phyloP scores from a whole-genome alignment of 345 rosid genomes.

The Draba incana region DNA sequence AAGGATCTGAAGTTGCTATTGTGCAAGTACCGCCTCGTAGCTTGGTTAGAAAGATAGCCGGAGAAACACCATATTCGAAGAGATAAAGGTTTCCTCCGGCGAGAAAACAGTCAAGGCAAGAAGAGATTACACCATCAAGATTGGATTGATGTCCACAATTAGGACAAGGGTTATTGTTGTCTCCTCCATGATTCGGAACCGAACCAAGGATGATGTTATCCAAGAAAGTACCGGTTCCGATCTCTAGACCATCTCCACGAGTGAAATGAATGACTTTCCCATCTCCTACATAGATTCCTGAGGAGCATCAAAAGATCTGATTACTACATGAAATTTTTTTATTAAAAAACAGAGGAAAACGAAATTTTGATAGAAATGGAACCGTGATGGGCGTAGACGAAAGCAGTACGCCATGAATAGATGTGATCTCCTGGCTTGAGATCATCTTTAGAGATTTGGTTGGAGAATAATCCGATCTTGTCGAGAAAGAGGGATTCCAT shows the following conservation, averaged over 20 bases:
- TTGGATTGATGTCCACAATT: conserved; percentile 54
- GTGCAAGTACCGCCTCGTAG: conserved; percentile 76
- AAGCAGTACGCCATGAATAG: conserved; percentile 78
- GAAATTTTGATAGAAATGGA: conserved; percentile 21
- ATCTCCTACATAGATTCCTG: conserved; percentile 68
- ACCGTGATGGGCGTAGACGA: conserved; percentile 83
- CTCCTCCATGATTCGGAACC: conserved; percentile 33
- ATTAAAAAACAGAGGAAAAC: too few relatives aligned
- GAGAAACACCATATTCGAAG: conserved; percentile 54
- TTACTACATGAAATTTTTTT: too few relatives aligned
- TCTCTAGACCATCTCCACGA: conserved; percentile 62
- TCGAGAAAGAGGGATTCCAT: conserved; percentile 21
- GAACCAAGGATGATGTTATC: conserved; percentile 56
- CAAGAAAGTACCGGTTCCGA: conserved; percentile 55
- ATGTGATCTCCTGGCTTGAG: conserved; percentile 77
- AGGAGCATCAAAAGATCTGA: background rate
- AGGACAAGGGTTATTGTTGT: conserved; percentile 45
- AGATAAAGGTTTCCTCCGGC: conserved; percentile 54
- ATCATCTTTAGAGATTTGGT: conserved; percentile 54
- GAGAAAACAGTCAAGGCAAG: conserved; percentile 72
- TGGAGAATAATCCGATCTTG: conserved; percentile 65
- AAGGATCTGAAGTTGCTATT: conserved; percentile 55
- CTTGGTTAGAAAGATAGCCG: conserved; percentile 49
- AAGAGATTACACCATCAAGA: conserved; percentile 53
- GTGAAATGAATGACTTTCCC: conserved; percentile 74